A percentile compares a stretch with the other conserved stretches of the same genome.
phyloP scores from a whole-genome alignment of 208 protist genomes.

The Trypanosoma brucei region DNA sequence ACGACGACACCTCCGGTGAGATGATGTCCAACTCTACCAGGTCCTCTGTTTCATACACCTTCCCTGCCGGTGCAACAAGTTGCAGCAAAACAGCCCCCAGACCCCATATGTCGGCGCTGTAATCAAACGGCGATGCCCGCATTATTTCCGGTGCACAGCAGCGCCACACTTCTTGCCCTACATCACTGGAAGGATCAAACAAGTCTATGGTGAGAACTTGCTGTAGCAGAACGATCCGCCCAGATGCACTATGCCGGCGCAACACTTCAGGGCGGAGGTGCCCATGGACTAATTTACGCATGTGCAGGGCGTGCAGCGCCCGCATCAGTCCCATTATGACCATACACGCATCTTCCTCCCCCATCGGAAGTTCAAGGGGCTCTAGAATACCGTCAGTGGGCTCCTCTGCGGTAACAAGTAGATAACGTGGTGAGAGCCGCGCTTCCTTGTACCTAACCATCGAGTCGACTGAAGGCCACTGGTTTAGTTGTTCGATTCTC shows the following conservation, averaged over 20 bases:
- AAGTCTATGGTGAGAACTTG: constrained; percentile 62
- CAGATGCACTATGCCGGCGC: constrained; percentile 9
- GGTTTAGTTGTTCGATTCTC: constrained; percentile 11
- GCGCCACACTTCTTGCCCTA: constrained; percentile 26
- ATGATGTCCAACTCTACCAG: constrained; percentile 61
- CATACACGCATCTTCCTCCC: constrained; percentile 34
- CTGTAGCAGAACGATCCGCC: constrained; percentile 29
- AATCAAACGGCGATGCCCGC: constrained; percentile 34
- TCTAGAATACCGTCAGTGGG: constrained; percentile 8
- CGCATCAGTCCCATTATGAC: constrained; percentile 26
- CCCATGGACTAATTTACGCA: constrained; percentile 44
- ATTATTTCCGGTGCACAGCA: constrained; percentile 67
- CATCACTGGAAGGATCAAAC: constrained; percentile 36
- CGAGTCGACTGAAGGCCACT: neutral
- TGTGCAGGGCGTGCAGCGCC: constrained; percentile 43
- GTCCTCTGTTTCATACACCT: constrained; percentile 47
- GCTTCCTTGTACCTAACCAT: constrained; percentile 31
- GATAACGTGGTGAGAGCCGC: constrained; percentile 38
- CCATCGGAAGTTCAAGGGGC: constrained; percentile 16
- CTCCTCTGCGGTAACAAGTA: constrained; percentile 23
- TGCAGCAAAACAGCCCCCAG: constrained; percentile 67
- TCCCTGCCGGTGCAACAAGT: constrained; percentile 31
- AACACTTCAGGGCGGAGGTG: constrained; percentile 39
- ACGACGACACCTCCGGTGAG: constrained; percentile 38
- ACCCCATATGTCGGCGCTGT: constrained; percentile 69